phyloP scores from a whole-genome alignment of 345 rosid species.

The Eutrema heterophyllum region DNA sequence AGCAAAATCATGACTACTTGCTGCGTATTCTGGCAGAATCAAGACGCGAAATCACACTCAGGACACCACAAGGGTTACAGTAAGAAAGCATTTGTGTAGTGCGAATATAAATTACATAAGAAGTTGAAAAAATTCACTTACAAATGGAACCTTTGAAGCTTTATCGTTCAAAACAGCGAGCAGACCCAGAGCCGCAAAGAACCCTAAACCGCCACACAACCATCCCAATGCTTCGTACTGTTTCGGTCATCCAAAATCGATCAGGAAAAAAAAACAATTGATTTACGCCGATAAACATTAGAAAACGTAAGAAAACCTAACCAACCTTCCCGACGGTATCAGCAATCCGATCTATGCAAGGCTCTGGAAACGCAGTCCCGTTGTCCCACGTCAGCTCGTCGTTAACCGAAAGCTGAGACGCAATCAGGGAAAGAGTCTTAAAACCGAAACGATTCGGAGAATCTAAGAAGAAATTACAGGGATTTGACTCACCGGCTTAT shows the following conservation, averaged over 20 bases:
- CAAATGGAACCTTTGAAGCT: constrained; percentile 85
- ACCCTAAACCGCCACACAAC: constrained; percentile 90
- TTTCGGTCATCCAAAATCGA: neutral
- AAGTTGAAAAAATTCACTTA: constrained; percentile 37
- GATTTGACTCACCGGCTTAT: constrained; percentile 63
- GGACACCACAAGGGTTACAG: neutral
- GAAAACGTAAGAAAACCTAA: neutral
- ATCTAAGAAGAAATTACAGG: neutral
- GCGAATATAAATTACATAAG: neutral
- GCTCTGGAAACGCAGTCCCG: constrained; percentile 89
- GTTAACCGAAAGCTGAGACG: constrained; percentile 61
- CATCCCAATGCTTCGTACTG: constrained; percentile 98
- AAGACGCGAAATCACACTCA: neutral
- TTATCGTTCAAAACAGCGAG: constrained; percentile 83
- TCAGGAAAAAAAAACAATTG: neutral
- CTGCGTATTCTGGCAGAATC: neutral
- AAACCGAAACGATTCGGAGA: neutral
- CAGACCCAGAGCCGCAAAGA: constrained; percentile 65
- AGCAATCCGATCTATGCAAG: constrained; percentile 96
- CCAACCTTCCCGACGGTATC: constrained; percentile 91
- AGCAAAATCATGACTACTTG: neutral
- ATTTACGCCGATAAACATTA: neutral
- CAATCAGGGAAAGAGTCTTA: neutral
- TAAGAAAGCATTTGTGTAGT: neutral
- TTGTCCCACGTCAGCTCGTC: constrained; percentile 97